A percentile compares a stretch with the other conserved stretches of the same genome.
These are phyloP conservation scores for Collariella sp. DNA, from an alignment of 495 filamentous ascomycete genomes.

Conservation along the genomic window DNA sequence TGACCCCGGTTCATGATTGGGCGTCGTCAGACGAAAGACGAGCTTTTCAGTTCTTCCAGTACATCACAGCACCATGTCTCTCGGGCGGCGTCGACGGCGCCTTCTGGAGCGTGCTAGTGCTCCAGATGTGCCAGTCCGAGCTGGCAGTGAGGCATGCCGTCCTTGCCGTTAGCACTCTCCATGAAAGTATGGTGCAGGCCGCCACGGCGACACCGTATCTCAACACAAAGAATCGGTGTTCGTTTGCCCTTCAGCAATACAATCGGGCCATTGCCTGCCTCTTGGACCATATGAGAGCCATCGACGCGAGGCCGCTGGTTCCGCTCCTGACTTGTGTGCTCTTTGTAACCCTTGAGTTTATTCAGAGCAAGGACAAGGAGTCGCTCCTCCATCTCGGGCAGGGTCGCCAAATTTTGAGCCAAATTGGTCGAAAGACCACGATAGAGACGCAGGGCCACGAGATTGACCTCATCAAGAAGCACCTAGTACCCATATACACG, in stretches of 20 bases:
- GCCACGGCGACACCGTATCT: conserved; percentile 21
- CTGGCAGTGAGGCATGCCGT: conserved; percentile 55
- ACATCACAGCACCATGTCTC: conserved; percentile 39
- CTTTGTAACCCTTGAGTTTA: conserved; percentile 51
- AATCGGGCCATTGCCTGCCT: conserved; percentile 44
- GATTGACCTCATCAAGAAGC: conserved; percentile 29
- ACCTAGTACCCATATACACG: conserved; percentile 38
- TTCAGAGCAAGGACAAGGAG: conserved; percentile 41
- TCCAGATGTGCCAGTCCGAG: conserved; percentile 48
- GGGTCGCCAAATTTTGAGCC: conserved; percentile 30
- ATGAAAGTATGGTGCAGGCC: conserved; percentile 33
- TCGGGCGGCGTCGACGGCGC: conserved; percentile 43
- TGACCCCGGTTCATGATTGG: conserved; percentile 21
- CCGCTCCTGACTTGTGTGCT: conserved; percentile 47
- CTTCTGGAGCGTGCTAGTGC: conserved; percentile 50
- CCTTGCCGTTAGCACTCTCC: conserved; percentile 47
- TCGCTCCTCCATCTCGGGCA: conserved; percentile 38
- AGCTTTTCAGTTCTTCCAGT: conserved; percentile 46
- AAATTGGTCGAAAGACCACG: conserved; percentile 24
- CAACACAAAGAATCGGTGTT: conserved; percentile 26
- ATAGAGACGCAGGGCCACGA: conserved; percentile 19
- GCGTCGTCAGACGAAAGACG: conserved; percentile 31
- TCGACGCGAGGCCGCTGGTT: conserved; percentile 37
- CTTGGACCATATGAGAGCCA: conserved; percentile 32
- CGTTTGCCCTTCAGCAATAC: conserved; percentile 45